These are phyloP conservation scores for Calamus simplicifolius DNA, from an alignment of 176 grass and related monocot species.

Conservation along the genomic window DNA sequence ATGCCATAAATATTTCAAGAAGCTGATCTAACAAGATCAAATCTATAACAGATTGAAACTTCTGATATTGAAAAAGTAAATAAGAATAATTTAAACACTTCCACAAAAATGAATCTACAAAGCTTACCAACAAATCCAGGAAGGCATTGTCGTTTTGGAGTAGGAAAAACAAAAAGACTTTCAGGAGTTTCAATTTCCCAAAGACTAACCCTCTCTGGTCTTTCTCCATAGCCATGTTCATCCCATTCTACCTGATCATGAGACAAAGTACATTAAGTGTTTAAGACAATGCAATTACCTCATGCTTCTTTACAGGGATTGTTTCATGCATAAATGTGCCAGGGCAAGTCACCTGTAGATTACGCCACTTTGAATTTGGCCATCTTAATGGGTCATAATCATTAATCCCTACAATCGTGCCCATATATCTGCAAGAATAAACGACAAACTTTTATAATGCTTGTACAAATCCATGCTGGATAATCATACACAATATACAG, in stretches of 20 bases:
- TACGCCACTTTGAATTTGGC: constrained; percentile 97
- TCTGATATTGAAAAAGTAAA: no score
- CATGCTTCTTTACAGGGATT: not conserved
- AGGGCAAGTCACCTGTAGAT: constrained; percentile 48
- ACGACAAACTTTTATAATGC: not conserved
- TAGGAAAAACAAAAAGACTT: constrained; percentile 58
- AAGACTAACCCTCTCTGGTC: constrained; percentile 67
- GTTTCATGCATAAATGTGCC: not conserved
- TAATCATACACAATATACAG: no score
- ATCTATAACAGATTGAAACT: no score
- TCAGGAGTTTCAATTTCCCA: constrained; percentile 95
- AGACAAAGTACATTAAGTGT: not conserved
- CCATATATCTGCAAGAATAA: constrained; percentile 58
- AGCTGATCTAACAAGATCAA: no score
- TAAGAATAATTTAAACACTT: no score
- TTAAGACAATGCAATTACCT: not conserved
- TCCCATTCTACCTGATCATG: constrained; percentile 76
- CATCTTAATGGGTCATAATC: constrained; percentile 86
- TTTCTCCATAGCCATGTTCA: constrained; percentile 92
- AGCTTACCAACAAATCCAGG: constrained; percentile 36
- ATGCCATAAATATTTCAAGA: no score
- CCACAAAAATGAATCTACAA: constrained; percentile 19
- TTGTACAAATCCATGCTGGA: no score
- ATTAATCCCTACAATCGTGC: constrained; percentile 59
- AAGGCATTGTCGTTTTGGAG: constrained; percentile 77